Base-by-base conservation (phyloP, 441 rosid genomes). In the Syzygium syzygioides region DNA sequence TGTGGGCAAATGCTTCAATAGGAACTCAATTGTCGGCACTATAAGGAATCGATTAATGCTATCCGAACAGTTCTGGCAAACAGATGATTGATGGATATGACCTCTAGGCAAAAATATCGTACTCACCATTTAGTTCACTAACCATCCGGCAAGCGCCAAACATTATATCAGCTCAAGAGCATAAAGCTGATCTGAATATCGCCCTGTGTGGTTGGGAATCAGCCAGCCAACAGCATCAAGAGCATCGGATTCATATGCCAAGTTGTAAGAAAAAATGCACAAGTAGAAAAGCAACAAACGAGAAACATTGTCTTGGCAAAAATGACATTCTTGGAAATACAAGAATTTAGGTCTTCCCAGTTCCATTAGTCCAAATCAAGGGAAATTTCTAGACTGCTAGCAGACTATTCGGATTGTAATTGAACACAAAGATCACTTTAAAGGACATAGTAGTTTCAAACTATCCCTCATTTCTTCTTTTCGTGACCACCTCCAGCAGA, bases 401-500 rank as follows among this genome's bases (percentile, higher is more conserved):
- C 18, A 0, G n/a, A 41, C 83, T 23, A 12, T 13, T 76, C n/a
- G 25, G 52, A 76, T 3, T 37, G 52, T 23, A 41, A 45, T 76
- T 76, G 52, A 45, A 37, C n/a, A 37, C 37, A n/a, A 71, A 37
- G 37, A 71, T 34, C 9, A n/a, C 64, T 59, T 10, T 4, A 10
- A 25, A 59, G n/a, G 64, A 59, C 30, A 25, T 11, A 2, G n/a
- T 59, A 26, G 66, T 13, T 59, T 28, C 66, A 60, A 60, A 60
- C 66, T 60, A 28, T 60, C 12, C 52, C 83, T 91, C 66, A 91
- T 91, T 92, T 92, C 92, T 92, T 92, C 91, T 93, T 93, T 89
- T 93, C 94, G 9, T 45, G 48, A 52, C 93, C 7, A 19, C 80
- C 92, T 83, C 94, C 93, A 80, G 92, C 93, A 87, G 93, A 89